These are phyloP conservation scores for Hemisphaericaspora nanyangensis DNA, from an alignment of 805 yeast species.

Conservation along the genomic window DNA sequence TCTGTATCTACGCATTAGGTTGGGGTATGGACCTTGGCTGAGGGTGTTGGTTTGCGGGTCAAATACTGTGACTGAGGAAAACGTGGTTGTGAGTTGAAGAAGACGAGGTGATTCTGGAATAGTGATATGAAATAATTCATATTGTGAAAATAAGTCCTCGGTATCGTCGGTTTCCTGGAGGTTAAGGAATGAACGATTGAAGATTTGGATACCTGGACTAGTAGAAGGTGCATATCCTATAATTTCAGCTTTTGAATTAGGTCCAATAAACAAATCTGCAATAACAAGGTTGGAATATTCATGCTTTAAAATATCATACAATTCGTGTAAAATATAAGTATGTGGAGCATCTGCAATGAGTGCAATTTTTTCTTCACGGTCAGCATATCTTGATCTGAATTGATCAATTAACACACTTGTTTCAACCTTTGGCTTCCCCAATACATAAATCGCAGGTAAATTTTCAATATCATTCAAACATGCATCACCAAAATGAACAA, in stretches of 20 bases:
- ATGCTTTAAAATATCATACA: slow-evolving; percentile 32
- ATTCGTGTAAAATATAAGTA: slow-evolving; percentile 38
- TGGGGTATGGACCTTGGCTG: slow-evolving; percentile 64
- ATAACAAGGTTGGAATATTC: slow-evolving; percentile 28
- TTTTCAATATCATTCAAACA: slow-evolving; percentile 78
- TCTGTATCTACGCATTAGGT: slow-evolving; percentile 77
- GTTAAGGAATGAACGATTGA: slow-evolving; percentile 14
- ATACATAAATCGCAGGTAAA: slow-evolving; percentile 72
- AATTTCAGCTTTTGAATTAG: slow-evolving; percentile 31
- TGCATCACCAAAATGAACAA: slow-evolving; percentile 93
- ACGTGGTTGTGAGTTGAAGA: slow-evolving; percentile 69
- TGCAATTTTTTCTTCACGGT: slow-evolving; percentile 38
- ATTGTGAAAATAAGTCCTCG: slow-evolving; percentile 37
- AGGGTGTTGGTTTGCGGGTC: slow-evolving; percentile 37
- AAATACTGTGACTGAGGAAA: slow-evolving; percentile 48
- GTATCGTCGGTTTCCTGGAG: slow-evolving; percentile 18
- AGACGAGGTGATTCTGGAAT: slow-evolving; percentile 76
- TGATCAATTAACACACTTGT: slow-evolving; percentile 28
- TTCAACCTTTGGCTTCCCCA: slow-evolving; percentile 65
- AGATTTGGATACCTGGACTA: not conserved
- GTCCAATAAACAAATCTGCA: slow-evolving; percentile 29
- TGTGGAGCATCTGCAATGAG: slow-evolving; percentile 77
- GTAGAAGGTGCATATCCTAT: slow-evolving; percentile 37
- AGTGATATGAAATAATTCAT: slow-evolving; percentile 65
- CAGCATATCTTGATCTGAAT: slow-evolving; percentile 42